Base-by-base conservation (phyloP, 2,329 filamentous ascomycete species). In the Pestalotiopsis sp. region DNA sequence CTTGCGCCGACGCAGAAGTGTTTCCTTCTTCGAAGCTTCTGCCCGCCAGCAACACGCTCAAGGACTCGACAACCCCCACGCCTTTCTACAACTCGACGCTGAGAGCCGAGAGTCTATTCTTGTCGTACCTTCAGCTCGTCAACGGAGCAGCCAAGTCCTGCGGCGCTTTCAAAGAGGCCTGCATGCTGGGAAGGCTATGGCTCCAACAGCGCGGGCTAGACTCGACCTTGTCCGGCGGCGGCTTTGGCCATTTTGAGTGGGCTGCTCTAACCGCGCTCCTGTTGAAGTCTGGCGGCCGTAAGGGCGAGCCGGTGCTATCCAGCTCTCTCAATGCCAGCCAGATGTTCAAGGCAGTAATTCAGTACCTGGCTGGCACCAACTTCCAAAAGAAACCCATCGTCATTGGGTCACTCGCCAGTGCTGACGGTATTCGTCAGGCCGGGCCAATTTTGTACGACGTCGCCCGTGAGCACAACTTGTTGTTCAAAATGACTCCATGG, bases 211-310 rank as follows among this genome's bases (percentile, higher is more conserved):
- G 95, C 66, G 94, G 94, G 0, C 92, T 98, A 71, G 88, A 92
- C 58, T 82, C 86, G 24, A 79, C 94, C n/a, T 79, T 94, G n/a
- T 85, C 88, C 2, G 82, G 85, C 57, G 95, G 96, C 58, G 96
- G 96, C 0, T 98, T 99, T 77, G 96, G 96, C 3, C 89, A 93
- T 72, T 97, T 97, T 71, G 96, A 99, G 77, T 98, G 94, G 93
- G 87, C 92, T 0, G 82, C 89, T n/a, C 82, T 96, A 62, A 87
- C 94, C 76, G 93, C 94, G 39, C 83, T 97, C 14, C 82, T 98
- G 2, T 84, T 98, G 56, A 90, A 94, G 77, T 89, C 88, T n/a
- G 93, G 93, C 30, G 91, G 90, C 6, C 86, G 88, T 6, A 91
- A 90, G 68, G 92, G 92, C 1, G 87, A 89, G 70, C 86, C 91